These are phyloP conservation scores for Cystoisospora suis DNA, from an alignment of 169 alveolate genomes.

Conservation along the genomic window DNA sequence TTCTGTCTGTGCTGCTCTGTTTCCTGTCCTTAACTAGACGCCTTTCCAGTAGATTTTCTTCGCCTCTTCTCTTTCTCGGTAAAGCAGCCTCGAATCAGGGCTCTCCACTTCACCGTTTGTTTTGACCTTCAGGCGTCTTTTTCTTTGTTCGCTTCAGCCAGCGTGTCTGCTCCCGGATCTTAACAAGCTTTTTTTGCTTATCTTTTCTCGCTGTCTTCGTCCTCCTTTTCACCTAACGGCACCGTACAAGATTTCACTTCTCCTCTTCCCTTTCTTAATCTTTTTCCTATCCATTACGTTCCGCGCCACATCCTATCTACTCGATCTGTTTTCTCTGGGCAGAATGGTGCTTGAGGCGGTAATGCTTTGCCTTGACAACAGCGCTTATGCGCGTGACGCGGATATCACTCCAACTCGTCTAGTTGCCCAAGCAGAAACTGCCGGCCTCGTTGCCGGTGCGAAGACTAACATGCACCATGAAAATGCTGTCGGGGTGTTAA, in stretches of 20 bases:
- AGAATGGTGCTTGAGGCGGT: conserved; percentile 96
- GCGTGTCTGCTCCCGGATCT: too few relatives aligned
- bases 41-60: not conserved
- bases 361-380: conserved; percentile 94
- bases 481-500: conserved; percentile 89
- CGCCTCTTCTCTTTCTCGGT: not conserved
- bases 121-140: not conserved
- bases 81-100: not conserved
- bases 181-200: not conserved
- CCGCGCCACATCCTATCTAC: not conserved
- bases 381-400: conserved; percentile 95
- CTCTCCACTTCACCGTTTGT: not conserved
- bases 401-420: conserved; percentile 90
- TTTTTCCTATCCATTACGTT: not conserved
- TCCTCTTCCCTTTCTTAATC: not conserved
- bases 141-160: not conserved
- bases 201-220: not conserved
- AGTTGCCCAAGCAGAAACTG: conserved; percentile 88
- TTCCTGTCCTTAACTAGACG: not conserved
- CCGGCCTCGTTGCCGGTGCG: conserved; percentile 86
- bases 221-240: not conserved
- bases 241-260: too few relatives aligned
- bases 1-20: too few relatives aligned
- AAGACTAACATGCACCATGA: conserved; percentile 90
- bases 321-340: not conserved